Evolutionary conservation across 768 basidiomycete genomes (phyloP), one percentile per base, ranked within the genome.

Genomic region (Mycena rebaudengoi): DNA sequence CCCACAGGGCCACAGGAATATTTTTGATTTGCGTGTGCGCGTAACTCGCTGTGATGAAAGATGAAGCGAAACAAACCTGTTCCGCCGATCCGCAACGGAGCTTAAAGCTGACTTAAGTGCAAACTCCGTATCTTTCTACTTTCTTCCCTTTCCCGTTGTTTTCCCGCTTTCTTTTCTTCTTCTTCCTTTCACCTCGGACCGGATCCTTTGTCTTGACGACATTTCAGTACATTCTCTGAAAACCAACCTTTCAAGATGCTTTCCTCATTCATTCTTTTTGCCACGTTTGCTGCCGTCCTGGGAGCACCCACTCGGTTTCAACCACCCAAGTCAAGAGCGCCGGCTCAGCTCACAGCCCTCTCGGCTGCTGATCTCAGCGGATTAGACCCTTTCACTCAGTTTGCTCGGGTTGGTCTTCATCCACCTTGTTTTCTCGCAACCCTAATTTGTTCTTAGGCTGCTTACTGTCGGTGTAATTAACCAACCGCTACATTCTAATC

Each of bases 331-430:
- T 26, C 35, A 21, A 18, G 51, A 21, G 20, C 14, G 10, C 40
- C 52, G 13, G n/a, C n/a, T n/a, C n/a, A n/a, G n/a, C 51, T 55
- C 2, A 20, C 53, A 11, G 7, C 54, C 3, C 53, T 66, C 50
- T 62, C 49, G 18, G 7, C 33, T 13, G 40, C 16, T 5, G 53
- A 55, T 39, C 35, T 55, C 39, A 23, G 13, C 35, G 35, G 10
- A 37, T 18, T 37, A 10, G 35, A 37, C 35, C 35, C 35, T 37
- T 78, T 78, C 62, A 76, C 73, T 16, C 76, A 77, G 62, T 76
- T 77, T 57, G 71, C 77, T 49, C 71, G 75, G 30, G 58, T 66
- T 16, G 23, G 64, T 44, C 18, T 39, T 25, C 46, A 11, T 16
- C 20, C 11, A n/a, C 43, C n/a, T 26, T 46, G 10, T 28, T 45